Evolutionary conservation across 495 filamentous ascomycete genomes (phyloP).

Genomic region (Penicillium turbatum): DNA sequence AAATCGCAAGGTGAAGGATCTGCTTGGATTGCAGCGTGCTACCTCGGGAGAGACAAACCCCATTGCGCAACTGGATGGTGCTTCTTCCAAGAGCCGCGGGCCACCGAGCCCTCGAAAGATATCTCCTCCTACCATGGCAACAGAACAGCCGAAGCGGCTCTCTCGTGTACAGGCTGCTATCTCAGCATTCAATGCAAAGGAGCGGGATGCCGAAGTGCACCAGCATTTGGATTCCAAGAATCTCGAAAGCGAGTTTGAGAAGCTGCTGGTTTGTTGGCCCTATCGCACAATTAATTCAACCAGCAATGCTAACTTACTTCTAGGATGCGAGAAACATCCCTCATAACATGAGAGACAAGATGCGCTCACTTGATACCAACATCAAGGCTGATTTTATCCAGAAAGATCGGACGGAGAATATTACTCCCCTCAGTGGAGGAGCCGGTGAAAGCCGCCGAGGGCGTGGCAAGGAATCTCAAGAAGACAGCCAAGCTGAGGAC

Average conservation of each 20-base stretch:
- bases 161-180: constrained; percentile 64
- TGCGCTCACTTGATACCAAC: constrained; percentile 79
- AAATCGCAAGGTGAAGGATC: constrained; percentile 37
- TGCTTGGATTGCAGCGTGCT: constrained; percentile 25
- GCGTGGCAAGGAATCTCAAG: constrained; percentile 39
- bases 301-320: constrained; percentile 38
- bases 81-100: constrained; percentile 18
- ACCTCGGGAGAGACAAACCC: constrained; percentile 23
- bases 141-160: constrained; percentile 32
- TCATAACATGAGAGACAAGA: constrained; percentile 86
- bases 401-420: constrained; percentile 71
- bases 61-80: constrained; percentile 8
- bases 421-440: constrained; percentile 33
- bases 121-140: constrained; percentile 19
- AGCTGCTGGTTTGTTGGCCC: constrained; percentile 37
- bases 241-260: constrained; percentile 49
- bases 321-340: constrained; percentile 87
- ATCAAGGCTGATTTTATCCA: constrained; percentile 95
- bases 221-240: constrained; percentile 41
- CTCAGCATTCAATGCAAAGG: constrained; percentile 55
- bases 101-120: constrained; percentile 19
- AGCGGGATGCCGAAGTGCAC: constrained; percentile 39
- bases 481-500: constrained; percentile 31
- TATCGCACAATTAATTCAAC: background rate
- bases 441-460: constrained; percentile 40